phyloP scores from a whole-genome alignment of 2,329 filamentous ascomycete genomes.

The Pseudogymnoascus sp. region DNA sequence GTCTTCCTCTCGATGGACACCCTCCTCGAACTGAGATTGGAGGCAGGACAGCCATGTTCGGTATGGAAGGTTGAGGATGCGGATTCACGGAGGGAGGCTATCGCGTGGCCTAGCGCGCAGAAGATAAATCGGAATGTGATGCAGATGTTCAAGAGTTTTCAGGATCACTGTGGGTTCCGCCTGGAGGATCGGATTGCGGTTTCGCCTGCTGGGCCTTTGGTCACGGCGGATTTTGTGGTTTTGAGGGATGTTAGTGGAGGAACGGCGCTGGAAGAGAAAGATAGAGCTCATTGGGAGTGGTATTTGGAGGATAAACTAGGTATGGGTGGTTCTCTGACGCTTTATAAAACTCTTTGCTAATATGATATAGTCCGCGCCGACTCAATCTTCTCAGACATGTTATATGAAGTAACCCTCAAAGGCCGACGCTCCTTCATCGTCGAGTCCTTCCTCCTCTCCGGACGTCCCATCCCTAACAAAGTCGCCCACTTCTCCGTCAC shows the following conservation, averaged over 20 bases:
- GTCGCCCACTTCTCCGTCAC: slow-evolving; percentile 23
- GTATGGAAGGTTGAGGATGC: slow-evolving; percentile 34
- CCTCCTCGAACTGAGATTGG: slow-evolving; percentile 46
- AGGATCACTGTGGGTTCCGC: slow-evolving; percentile 64
- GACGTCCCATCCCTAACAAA: slow-evolving; percentile 39
- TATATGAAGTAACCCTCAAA: slow-evolving; percentile 54
- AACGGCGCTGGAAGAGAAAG: slow-evolving; percentile 27
- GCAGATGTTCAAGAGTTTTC: slow-evolving; percentile 66
- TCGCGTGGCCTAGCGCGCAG: slow-evolving; percentile 54
- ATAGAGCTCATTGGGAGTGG: slow-evolving; percentile 41
- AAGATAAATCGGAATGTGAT: slow-evolving; percentile 60
- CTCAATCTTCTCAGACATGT: slow-evolving; percentile 60
- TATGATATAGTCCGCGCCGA: slow-evolving; percentile 49
- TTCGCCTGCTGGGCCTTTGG: slow-evolving; percentile 41
- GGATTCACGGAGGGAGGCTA: slow-evolving; percentile 33
- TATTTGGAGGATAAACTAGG: slow-evolving; percentile 36
- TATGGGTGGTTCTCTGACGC: slow-evolving; percentile 19
- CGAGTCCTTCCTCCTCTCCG: slow-evolving; percentile 44
- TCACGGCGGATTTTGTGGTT: slow-evolving; percentile 49
- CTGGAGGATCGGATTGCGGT: slow-evolving; percentile 63
- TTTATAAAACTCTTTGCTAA: slow-evolving; percentile 16
- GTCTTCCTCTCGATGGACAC: slow-evolving; percentile 32
- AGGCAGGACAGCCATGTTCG: slow-evolving; percentile 52
- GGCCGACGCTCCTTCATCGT: slow-evolving; percentile 55
- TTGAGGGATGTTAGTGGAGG: slow-evolving; percentile 50